Conservation (phyloP, 2,329 filamentous ascomycete genomes). For the Talaromyces sp. region DNA sequence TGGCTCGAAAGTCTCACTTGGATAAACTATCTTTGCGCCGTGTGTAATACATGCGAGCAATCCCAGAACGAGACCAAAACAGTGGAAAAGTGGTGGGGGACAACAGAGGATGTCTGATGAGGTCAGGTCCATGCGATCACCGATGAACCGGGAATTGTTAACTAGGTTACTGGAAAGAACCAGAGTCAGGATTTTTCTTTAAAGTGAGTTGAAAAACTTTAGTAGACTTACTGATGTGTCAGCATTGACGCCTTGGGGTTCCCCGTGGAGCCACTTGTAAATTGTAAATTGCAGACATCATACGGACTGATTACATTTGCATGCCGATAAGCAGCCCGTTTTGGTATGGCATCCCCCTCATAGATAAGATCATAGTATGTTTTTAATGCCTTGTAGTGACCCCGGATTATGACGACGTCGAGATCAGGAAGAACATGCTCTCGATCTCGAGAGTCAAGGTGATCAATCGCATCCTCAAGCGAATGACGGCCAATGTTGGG, state of each 20-base stretch:
- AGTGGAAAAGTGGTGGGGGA: slow-evolving; percentile 79
- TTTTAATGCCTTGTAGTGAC: slow-evolving; percentile 48
- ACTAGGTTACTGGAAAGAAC: slow-evolving; percentile 34
- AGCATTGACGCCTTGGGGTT: slow-evolving; percentile 69
- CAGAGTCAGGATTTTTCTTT: neutral
- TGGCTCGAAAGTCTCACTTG: slow-evolving; percentile 67
- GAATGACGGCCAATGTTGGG: slow-evolving; percentile 61
- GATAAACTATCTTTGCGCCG: slow-evolving; percentile 70
- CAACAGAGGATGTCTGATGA: slow-evolving; percentile 67
- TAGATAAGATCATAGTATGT: slow-evolving; percentile 57
- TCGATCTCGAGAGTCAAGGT: slow-evolving; percentile 44
- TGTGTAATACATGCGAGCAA: slow-evolving; percentile 67
- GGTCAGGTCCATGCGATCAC: slow-evolving; percentile 66
- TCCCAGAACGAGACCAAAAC: slow-evolving; percentile 74
- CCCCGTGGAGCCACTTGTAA: slow-evolving; percentile 69
- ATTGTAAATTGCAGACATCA: slow-evolving; percentile 68
- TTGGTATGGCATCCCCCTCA: slow-evolving; percentile 44
- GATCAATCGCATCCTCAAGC: slow-evolving; percentile 42
- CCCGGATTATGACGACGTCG: slow-evolving; percentile 55
- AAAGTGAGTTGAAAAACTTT: neutral
- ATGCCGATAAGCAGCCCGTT: slow-evolving; percentile 47
- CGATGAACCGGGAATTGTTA: slow-evolving; percentile 65
- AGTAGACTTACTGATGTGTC: slow-evolving; percentile 54
- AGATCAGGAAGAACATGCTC: slow-evolving; percentile 15
- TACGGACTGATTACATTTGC: slow-evolving; percentile 55